A percentile compares a stretch with the other conserved stretches of the same genome.
Conservation (phyloP, 2,329 filamentous ascomycete species). For the Alternaria tenuissima region DNA sequence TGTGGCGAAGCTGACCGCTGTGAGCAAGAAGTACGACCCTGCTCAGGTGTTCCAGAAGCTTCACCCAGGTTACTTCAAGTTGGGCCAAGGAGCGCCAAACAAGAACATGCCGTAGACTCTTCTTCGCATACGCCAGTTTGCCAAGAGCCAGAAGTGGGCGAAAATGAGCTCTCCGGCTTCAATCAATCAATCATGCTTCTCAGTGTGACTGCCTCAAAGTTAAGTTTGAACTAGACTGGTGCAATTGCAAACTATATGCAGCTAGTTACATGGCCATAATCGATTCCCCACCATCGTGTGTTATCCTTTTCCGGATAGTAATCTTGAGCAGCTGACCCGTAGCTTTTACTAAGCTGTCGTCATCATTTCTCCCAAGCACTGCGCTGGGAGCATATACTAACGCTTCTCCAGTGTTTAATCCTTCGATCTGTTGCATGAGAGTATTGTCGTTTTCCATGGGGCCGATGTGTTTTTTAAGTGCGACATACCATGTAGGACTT, state of each 20-base stretch:
- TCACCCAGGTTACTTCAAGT: constrained; percentile 24
- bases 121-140: background rate
- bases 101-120: constrained; percentile 4
- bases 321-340: constrained; percentile 25
- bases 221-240: background rate
- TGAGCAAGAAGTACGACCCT: constrained; percentile 53
- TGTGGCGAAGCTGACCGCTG: constrained; percentile 38
- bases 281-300: constrained; percentile 51
- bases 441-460: background rate
- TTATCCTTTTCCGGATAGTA: constrained; percentile 37
- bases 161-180: background rate
- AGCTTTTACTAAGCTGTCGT: background rate
- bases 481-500: background rate
- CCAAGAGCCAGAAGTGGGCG: background rate
- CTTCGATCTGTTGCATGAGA: background rate
- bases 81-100: constrained; percentile 67
- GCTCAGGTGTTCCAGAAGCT: constrained; percentile 50
- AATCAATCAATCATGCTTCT: background rate
- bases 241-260: background rate
- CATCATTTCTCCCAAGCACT: background rate
- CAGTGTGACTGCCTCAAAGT: background rate
- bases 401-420: background rate
- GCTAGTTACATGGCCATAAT: constrained; percentile 1
- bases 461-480: background rate
- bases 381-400: background rate